Evolutionary conservation across 345 rosid genomes (phyloP).

Genomic region (Citrus maxima): DNA sequence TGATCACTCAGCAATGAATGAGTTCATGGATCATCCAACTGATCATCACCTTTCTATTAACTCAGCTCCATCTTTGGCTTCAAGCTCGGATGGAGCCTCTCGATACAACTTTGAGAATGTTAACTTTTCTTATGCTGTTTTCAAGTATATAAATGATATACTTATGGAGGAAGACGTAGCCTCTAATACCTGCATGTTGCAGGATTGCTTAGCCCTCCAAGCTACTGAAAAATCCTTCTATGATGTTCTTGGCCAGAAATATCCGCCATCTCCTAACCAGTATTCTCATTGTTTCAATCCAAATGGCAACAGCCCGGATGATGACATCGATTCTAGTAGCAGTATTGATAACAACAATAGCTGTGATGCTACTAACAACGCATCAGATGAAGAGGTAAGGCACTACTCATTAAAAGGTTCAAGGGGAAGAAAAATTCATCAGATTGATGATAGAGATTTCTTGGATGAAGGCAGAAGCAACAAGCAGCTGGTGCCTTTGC

Average conservation of each 20-base stretch:
- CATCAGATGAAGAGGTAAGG: neutral
- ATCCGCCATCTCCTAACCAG: conserved; percentile 23
- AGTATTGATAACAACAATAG: conserved; percentile 14
- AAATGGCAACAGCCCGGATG: conserved; percentile 7
- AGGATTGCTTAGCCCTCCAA: conserved; percentile 51
- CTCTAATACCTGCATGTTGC: conserved; percentile 46
- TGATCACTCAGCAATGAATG: neutral
- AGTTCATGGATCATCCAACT: neutral
- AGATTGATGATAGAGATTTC: conserved; percentile 27
- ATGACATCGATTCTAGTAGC: neutral
- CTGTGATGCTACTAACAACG: neutral
- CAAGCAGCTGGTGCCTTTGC: conserved; percentile 45
- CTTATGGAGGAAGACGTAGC: conserved; percentile 57
- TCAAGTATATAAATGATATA: conserved; percentile 43
- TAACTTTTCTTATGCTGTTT: conserved; percentile 20
- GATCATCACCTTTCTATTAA: neutral
- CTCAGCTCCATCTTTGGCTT: neutral
- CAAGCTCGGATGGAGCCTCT: neutral
- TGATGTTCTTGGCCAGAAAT: conserved; percentile 41
- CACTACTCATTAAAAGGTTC: conserved; percentile 6
- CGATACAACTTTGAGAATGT: conserved; percentile 6
- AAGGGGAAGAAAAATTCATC: conserved; percentile 34
- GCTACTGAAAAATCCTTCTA: conserved; percentile 52
- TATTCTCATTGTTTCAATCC: conserved; percentile 4
- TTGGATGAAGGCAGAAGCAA: conserved; percentile 39